phyloP scores from a whole-genome alignment of 192 early-diverging fungal genomes.

The Linnemannia schmuckeri region DNA sequence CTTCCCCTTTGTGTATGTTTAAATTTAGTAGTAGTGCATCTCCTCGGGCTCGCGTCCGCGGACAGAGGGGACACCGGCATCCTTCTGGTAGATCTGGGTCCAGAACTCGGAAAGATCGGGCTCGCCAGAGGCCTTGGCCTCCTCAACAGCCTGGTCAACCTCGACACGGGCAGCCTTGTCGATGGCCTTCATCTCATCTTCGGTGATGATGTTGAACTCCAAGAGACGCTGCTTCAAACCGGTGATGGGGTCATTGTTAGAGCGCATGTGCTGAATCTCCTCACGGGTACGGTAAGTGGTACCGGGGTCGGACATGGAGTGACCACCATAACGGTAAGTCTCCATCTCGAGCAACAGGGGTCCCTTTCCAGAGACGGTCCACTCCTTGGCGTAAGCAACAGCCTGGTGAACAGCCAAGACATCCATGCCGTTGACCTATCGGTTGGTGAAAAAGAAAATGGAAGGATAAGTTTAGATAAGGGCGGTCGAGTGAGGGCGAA shows the following conservation, averaged over 20 bases:
- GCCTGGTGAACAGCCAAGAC: slow-evolving; percentile 92
- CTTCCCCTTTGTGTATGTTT: neutral
- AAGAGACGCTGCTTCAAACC: slow-evolving; percentile 89
- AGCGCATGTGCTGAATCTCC: slow-evolving; percentile 98
- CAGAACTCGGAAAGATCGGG: slow-evolving; percentile 80
- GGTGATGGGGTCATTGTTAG: slow-evolving; percentile 93
- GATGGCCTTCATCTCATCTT: slow-evolving; percentile 94
- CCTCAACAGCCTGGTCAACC: slow-evolving; percentile 88
- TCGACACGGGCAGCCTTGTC: slow-evolving; percentile 91
- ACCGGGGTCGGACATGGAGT: slow-evolving; percentile 99
- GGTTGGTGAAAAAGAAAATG: neutral
- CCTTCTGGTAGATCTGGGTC: slow-evolving; percentile 87
- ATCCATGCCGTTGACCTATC: slow-evolving; percentile 92
- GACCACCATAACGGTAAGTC: slow-evolving; percentile 99
- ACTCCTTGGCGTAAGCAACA: slow-evolving; percentile 87
- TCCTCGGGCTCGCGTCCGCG: slow-evolving; percentile 91
- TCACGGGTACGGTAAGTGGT: slow-evolving; percentile 99
- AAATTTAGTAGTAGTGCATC: slow-evolving; percentile 46
- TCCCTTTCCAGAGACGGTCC: slow-evolving; percentile 84
- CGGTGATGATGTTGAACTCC: slow-evolving; percentile 75
- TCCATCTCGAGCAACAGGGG: slow-evolving; percentile 95
- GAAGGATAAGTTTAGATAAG: neutral
- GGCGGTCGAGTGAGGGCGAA: neutral
- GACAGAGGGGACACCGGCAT: slow-evolving; percentile 75
- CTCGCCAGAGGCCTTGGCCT: slow-evolving; percentile 84